phyloP scores from a whole-genome alignment of 139 green algal genomes.

The Chlorella vulgaris region DNA sequence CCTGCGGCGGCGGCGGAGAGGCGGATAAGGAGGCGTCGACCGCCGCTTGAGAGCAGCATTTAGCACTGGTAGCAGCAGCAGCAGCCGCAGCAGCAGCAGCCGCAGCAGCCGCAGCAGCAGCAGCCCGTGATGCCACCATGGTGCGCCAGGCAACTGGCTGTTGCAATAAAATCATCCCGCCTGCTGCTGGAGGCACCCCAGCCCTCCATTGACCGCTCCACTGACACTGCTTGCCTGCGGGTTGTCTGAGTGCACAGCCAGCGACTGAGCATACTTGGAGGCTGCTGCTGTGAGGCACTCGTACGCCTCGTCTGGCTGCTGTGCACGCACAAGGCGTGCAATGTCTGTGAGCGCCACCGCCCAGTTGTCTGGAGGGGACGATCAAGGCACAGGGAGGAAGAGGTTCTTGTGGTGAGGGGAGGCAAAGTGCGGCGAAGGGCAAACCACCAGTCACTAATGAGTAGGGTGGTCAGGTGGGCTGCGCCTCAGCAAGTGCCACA shows the following conservation, averaged over 20 bases:
- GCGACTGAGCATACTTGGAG: constrained; percentile 69
- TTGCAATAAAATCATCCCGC: too few species aligned
- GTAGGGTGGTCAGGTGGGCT: too few species aligned
- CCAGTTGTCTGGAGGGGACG: constrained; percentile 71
- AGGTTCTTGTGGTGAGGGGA: too few species aligned
- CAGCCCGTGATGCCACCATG: too few species aligned
- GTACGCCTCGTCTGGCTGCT: constrained; percentile 1
- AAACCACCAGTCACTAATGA: too few species aligned
- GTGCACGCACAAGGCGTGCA: constrained; percentile 51
- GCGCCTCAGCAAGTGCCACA: too few species aligned
- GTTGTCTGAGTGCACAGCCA: constrained; percentile 66
- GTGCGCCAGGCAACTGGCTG: too few species aligned
- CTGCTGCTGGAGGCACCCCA: too few species aligned
- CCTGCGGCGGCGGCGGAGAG: constrained; percentile 27
- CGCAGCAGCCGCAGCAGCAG: too few species aligned
- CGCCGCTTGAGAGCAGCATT: not conserved
- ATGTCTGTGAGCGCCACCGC: constrained; percentile 80
- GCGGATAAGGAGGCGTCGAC: not conserved
- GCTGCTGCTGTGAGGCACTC: constrained; percentile 57
- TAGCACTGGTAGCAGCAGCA: not conserved
- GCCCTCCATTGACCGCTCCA: too few species aligned
- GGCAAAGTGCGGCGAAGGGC: too few species aligned
- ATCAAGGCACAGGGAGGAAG: constrained; percentile 59
- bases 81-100: too few species aligned
- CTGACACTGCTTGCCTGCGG: constrained; percentile 51